phyloP scores from a whole-genome alignment of 116 monocot genomes.

The Phalaenopsis hybrid region DNA sequence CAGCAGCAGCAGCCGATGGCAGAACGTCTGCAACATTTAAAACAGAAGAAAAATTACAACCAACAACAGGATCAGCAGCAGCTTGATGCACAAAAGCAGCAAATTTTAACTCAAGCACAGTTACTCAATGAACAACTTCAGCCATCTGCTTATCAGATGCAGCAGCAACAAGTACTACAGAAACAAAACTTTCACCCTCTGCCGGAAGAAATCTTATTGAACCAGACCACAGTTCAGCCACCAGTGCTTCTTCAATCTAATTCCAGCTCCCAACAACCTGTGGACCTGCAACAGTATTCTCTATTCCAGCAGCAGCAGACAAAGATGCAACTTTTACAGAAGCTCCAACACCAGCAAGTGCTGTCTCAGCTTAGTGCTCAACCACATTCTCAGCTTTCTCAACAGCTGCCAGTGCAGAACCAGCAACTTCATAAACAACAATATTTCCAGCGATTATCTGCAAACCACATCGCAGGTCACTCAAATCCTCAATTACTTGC shows the following conservation, averaged over 20 bases:
- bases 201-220: background rate
- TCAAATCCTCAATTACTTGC: constrained; percentile 22
- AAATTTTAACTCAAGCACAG: background rate
- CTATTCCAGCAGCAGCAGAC: constrained; percentile 28
- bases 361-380: constrained; percentile 38
- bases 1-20: constrained; percentile 24
- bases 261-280: constrained; percentile 17
- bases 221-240: background rate
- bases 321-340: constrained; percentile 33
- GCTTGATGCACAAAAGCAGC: background rate
- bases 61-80: constrained; percentile 7
- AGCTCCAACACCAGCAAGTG: constrained; percentile 47
- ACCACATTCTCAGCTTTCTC: constrained; percentile 33
- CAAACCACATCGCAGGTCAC: constrained; percentile 13
- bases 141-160: background rate
- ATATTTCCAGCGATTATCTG: constrained; percentile 14
- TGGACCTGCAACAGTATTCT: constrained; percentile 3
- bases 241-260: constrained; percentile 10
- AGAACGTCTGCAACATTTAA: background rate
- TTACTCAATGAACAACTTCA: constrained; percentile 2
- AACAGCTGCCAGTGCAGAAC: constrained; percentile 13
- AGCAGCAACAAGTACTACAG: constrained; percentile 18
- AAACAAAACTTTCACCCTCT: background rate
- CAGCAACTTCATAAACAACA: too few relatives aligned
- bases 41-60: background rate